Evolutionary conservation across 176 grass and related monocot species (phyloP), one percentile per base, ranked within the genome.

Genomic region (Bromus sterilis): DNA sequence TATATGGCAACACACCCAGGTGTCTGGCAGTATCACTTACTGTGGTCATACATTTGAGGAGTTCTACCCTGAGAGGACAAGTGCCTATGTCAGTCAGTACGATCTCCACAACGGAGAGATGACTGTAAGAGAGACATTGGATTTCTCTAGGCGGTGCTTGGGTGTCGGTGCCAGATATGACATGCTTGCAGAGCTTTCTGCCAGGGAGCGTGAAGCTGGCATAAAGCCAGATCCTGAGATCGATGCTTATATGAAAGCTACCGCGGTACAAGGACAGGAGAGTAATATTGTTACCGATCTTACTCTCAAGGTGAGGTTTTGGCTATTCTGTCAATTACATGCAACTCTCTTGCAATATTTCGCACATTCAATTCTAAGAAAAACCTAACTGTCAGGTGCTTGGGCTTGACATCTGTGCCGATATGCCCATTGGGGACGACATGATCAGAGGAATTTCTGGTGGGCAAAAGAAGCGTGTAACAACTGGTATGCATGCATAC

Each of bases 381-480:
- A 23, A 68, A 12, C 39, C 41, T 7, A 4, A 0, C 13, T 78
- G 13, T 23, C 44, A 93, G 91, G 86, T 86, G 3, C 88, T 91
- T 44, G 92, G 92, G 56, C 49, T 94, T 58, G 88, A 91, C 63
- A 86, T 89, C 71, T 94, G 92, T 56, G 88, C 92, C 31, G 86
- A 94, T 82, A 89, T 86, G 48, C 71, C 84, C 43, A 58, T 94
- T 35, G 89, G 92, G 26, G 89, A 91, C 75, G 83, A 91, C 71
- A 94, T 94, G 89, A 89, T 82, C 46, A 91, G 92, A 84, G 92
- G 92, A 34, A 94, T 94, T 79, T 94, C 92, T 9, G 91, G 91
- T 9, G 91, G 91, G 23, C 87, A 92, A 77, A 92, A 89, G 75
- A 92, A 93, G 43, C 84, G 91, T 35, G 80, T 93, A 36, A 90